Percentiles rank a stretch among this genome's conserved stretches.
phyloP scores from a whole-genome alignment of 352 stramenopile genomes.

The Phytophthora tubulina region DNA sequence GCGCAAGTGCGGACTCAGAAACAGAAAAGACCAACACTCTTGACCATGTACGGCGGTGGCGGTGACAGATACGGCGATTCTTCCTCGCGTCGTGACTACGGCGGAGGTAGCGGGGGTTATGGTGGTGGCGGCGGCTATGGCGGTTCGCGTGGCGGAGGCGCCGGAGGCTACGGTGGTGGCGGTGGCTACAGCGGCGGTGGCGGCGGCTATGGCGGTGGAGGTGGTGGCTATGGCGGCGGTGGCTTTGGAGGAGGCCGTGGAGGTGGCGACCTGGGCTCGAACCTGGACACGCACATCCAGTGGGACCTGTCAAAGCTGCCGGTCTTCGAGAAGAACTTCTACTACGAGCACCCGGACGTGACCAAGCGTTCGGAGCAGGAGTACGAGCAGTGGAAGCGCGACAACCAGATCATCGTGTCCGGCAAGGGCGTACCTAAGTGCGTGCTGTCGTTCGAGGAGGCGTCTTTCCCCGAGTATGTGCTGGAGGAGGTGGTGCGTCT shows the following conservation, averaged over 20 bases:
- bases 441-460: slow-evolving; percentile 95
- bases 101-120: slow-evolving; percentile 37
- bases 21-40: slow-evolving; percentile 35
- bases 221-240: slow-evolving; percentile 45
- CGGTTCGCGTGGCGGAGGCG: slow-evolving; percentile 32
- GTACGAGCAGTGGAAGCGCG: slow-evolving; percentile 91
- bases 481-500: slow-evolving; percentile 97
- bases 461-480: slow-evolving; percentile 97
- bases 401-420: slow-evolving; percentile 95
- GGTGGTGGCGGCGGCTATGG: slow-evolving; percentile 38
- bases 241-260: slow-evolving; percentile 45
- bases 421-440: slow-evolving; percentile 98
- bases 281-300: slow-evolving; percentile 94
- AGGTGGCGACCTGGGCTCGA: slow-evolving; percentile 85
- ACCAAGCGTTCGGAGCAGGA: slow-evolving; percentile 91
- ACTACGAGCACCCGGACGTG: slow-evolving; percentile 99
- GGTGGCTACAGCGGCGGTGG: slow-evolving; percentile 45
- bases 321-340: slow-evolving; percentile 99
- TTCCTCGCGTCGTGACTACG: slow-evolving; percentile 77
- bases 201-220: slow-evolving; percentile 38
- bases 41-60: slow-evolving; percentile 77
- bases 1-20: slow-evolving; percentile 7
- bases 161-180: slow-evolving; percentile 38
- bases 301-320: slow-evolving; percentile 95
- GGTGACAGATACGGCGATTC: slow-evolving; percentile 78